Percentiles rank a stretch among this genome's conserved stretches.
Evolutionary conservation across 495 filamentous ascomycete species (phyloP).

Genomic region (Staphylotrichum longicolle): DNA sequence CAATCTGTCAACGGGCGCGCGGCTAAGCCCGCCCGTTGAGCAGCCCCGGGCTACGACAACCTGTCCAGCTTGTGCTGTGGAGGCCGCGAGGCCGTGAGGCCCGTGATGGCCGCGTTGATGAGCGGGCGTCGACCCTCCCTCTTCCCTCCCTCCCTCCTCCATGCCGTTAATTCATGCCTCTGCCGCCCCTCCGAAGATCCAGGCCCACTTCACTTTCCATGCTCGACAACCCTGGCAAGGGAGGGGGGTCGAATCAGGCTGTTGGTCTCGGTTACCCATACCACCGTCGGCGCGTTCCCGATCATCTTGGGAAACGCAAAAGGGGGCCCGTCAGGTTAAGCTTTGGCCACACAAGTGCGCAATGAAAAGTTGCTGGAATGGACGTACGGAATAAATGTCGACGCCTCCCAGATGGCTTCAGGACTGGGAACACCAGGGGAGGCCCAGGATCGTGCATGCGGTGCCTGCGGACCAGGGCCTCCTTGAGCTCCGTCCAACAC

Average conservation of each 20-base stretch:
- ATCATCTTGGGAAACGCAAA: constrained; percentile 5
- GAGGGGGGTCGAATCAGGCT: constrained; percentile 29
- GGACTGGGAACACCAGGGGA: constrained; percentile 18
- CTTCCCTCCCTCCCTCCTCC: constrained; percentile 7
- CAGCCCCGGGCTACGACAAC: background rate
- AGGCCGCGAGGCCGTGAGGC: background rate
- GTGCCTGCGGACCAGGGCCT: constrained; percentile 17
- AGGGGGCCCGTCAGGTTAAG: constrained; percentile 17
- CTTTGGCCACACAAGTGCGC: constrained; percentile 12
- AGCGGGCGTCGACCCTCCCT: background rate
- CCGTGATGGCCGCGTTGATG: background rate
- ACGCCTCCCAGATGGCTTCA: too few species aligned
- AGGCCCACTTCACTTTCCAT: constrained; percentile 32
- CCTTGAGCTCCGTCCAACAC: constrained; percentile 20
- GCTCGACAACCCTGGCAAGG: constrained; percentile 21
- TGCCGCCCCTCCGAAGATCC: constrained; percentile 27
- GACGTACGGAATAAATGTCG: background rate
- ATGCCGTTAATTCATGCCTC: constrained; percentile 30
- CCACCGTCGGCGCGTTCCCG: background rate
- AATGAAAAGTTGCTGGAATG: background rate
- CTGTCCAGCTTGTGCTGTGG: too few species aligned
- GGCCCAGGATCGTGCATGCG: constrained; percentile 26
- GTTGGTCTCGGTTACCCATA: constrained; percentile 16
- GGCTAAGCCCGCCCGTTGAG: background rate
- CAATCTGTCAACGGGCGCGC: background rate